A percentile compares a stretch with the other conserved stretches of the same genome.
These are phyloP conservation scores for Vitis rupestris DNA, from an alignment of 164 flowering plant genomes.

Conservation along the genomic window DNA sequence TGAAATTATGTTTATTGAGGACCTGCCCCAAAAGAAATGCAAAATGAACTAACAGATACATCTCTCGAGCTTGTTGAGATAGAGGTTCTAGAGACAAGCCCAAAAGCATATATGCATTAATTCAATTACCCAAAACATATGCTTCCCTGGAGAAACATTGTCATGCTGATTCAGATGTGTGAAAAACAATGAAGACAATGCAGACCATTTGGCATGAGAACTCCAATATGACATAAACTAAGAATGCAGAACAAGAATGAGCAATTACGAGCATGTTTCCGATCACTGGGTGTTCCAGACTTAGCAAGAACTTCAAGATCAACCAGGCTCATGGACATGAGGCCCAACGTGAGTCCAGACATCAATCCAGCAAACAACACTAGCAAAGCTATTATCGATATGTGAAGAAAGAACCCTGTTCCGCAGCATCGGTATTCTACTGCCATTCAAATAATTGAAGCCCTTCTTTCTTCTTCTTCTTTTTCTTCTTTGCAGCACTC, in stretches of 20 bases:
- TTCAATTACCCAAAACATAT: no score
- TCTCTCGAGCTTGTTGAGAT: no score
- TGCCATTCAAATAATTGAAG: conserved; percentile 30
- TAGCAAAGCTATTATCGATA: conserved; percentile 37
- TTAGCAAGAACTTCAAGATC: conserved; percentile 92
- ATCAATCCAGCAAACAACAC: conserved; percentile 87
- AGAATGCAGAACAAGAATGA: not conserved
- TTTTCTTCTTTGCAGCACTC: not conserved
- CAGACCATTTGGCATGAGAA: no score
- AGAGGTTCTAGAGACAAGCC: no score
- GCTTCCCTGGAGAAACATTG: no score
- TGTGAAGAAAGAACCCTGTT: conserved; percentile 45
- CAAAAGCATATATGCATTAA: no score
- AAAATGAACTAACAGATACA: no score
- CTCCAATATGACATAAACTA: no score
- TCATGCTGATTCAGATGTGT: no score
- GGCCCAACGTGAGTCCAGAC: conserved; percentile 94
- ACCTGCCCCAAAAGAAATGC: no score
- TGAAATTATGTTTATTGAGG: no score
- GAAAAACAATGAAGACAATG: no score
- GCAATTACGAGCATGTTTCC: conserved; percentile 60
- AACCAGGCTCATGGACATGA: conserved; percentile 91
- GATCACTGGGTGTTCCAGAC: conserved; percentile 83
- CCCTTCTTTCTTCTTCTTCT: not conserved
- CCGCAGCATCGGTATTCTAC: conserved; percentile 66